Evolutionary conservation across 1,284 basidiomycete species (phyloP).

Genomic region (Leccinum ponderosum): DNA sequence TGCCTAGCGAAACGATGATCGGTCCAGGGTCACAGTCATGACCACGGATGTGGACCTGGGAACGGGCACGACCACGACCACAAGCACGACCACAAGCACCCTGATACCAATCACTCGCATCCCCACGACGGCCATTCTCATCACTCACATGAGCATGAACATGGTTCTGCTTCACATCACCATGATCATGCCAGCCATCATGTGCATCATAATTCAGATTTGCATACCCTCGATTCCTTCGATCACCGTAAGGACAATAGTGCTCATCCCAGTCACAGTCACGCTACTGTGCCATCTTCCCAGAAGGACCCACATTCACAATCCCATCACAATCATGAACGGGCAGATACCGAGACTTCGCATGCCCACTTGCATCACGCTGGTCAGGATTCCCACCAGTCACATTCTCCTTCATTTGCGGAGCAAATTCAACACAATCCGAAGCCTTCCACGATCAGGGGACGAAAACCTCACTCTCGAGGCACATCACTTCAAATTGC

Average conservation of each 20-base stretch:
- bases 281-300: conserved; percentile 13
- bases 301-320: conserved; percentile 33
- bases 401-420: conserved; percentile 26
- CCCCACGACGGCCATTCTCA: conserved; percentile 23
- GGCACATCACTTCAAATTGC: conserved; percentile 34
- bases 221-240: conserved; percentile 18
- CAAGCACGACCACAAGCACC: conserved; percentile 39
- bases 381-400: conserved; percentile 24
- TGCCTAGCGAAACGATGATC: not conserved
- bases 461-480: conserved; percentile 35
- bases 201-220: conserved; percentile 34
- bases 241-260: conserved; percentile 16
- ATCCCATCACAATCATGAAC: conserved; percentile 15
- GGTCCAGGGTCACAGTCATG: conserved; percentile 53
- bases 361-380: conserved; percentile 13
- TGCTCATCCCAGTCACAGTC: conserved; percentile 12
- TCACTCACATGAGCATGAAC: conserved; percentile 5
- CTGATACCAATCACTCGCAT: conserved; percentile 23
- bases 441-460: conserved; percentile 25
- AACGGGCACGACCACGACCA: conserved; percentile 50
- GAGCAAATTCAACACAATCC: conserved; percentile 9
- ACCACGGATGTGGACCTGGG: conserved; percentile 45
- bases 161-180: conserved; percentile 5
- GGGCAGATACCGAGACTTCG: conserved; percentile 13
- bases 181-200: conserved; percentile 25